These are phyloP conservation scores for Pontederia paniculata DNA, from an alignment of 176 grass and related monocot genomes.

Conservation along the genomic window DNA sequence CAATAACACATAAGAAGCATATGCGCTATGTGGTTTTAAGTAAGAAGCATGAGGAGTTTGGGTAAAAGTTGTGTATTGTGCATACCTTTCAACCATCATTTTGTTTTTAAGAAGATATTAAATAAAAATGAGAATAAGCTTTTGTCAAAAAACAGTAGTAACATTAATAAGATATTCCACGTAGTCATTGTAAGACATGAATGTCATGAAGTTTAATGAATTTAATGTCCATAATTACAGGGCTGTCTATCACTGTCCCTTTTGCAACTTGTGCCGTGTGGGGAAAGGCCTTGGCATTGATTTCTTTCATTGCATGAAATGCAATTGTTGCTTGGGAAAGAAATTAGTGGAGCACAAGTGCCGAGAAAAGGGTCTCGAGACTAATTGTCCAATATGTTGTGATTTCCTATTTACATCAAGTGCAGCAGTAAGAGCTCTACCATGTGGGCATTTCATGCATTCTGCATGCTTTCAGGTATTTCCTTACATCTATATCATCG, in stretches of 20 bases:
- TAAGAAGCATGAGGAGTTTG: no score
- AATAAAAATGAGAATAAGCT: no score
- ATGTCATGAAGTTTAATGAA: background rate
- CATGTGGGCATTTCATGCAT: constrained; percentile 94
- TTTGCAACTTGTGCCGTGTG: constrained; percentile 85
- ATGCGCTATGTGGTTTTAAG: no score
- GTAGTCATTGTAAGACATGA: no score
- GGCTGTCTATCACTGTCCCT: constrained; percentile 84
- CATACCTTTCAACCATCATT: no score
- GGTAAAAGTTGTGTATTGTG: no score
- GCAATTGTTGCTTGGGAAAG: constrained; percentile 82
- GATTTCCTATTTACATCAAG: constrained; percentile 84
- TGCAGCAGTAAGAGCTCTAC: constrained; percentile 56
- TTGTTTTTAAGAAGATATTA: no score
- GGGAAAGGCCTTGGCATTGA: constrained; percentile 66
- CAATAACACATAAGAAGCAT: no score
- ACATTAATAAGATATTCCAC: no score
- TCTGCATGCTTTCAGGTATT: constrained; percentile 83
- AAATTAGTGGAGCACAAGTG: constrained; percentile 72
- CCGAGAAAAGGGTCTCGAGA: constrained; percentile 67
- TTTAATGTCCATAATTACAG: constrained; percentile 19
- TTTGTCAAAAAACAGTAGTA: no score
- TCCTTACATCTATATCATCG: background rate
- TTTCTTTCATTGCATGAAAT: constrained; percentile 96
- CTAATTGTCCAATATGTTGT: constrained; percentile 81